Conservation (phyloP, 2,329 filamentous ascomycete species). For the Tolypocladium tropicale region DNA sequence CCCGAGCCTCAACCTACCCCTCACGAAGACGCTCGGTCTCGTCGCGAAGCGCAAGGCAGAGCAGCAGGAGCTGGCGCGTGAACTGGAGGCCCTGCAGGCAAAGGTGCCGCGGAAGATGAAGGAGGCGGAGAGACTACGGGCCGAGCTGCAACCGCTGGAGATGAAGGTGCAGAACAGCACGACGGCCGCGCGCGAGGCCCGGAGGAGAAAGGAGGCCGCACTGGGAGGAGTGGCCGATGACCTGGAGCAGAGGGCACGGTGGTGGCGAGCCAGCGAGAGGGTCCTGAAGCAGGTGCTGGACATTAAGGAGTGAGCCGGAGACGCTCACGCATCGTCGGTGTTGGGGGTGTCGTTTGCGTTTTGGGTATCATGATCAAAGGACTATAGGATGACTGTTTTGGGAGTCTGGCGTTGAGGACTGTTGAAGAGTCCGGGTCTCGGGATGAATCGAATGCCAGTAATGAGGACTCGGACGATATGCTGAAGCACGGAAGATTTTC, state of each 20-base stretch:
- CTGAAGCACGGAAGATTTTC: background rate
- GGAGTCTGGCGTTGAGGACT: background rate
- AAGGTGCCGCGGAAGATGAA: conserved; percentile 55
- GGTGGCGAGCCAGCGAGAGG: conserved; percentile 61
- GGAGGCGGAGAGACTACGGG: conserved; percentile 55
- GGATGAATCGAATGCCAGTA: background rate
- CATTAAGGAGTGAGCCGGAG: conserved; percentile 28
- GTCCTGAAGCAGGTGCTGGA: conserved; percentile 54
- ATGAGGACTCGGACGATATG: background rate
- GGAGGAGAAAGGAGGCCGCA: conserved; percentile 54
- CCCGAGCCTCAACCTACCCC: conserved; percentile 41
- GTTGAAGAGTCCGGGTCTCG: background rate
- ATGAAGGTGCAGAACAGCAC: conserved; percentile 54
- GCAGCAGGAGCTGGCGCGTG: conserved; percentile 47
- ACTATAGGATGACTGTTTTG: background rate
- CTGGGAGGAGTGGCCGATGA: conserved; percentile 60
- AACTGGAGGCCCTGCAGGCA: conserved; percentile 52
- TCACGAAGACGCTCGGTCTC: conserved; percentile 45
- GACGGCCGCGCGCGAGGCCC: conserved; percentile 60
- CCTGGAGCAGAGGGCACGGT: conserved; percentile 63
- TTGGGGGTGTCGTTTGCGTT: background rate
- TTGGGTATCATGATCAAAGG: background rate
- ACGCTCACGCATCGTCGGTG: background rate
- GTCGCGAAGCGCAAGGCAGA: conserved; percentile 40
- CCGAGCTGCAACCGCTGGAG: conserved; percentile 60